Evolutionary conservation across 306 rosid species (phyloP).

Genomic region (Hippophae gyantsensis): DNA sequence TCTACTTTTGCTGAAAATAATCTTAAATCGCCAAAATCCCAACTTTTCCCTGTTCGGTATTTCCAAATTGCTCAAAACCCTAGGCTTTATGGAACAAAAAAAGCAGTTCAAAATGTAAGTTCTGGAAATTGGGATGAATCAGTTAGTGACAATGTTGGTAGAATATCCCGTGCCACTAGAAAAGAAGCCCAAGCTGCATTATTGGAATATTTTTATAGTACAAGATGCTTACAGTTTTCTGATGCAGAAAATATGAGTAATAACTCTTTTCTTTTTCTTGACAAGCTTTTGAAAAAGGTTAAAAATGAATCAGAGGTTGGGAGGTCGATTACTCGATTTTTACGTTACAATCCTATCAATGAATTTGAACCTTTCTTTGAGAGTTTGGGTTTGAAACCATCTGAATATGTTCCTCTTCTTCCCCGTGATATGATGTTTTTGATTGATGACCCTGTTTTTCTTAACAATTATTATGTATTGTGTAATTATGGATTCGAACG

Average conservation of each 20-base stretch:
- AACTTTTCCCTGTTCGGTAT: conserved; percentile 11
- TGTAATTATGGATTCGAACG: conserved; percentile 56
- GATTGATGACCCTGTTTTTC: conserved; percentile 41
- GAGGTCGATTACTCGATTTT: conserved; percentile 30
- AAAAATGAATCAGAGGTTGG: conserved; percentile 16
- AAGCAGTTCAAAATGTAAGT: conserved; percentile 3
- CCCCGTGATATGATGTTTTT: conserved; percentile 52
- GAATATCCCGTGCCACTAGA: conserved; percentile 8
- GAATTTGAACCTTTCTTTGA: conserved; percentile 87
- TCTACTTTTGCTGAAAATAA: conserved; percentile 18
- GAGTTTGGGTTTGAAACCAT: conserved; percentile 66
- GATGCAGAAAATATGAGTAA: conserved; percentile 79
- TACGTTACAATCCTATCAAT: conserved; percentile 69
- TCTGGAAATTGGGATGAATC: neutral
- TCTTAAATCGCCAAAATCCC: conserved; percentile 6
- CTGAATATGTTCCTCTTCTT: conserved; percentile 45
- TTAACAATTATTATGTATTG: conserved; percentile 45
- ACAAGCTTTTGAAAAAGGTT: conserved; percentile 33
- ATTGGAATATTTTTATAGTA: conserved; percentile 60
- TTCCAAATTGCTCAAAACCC: conserved; percentile 24
- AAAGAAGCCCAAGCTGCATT: conserved; percentile 64
- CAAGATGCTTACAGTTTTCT: conserved; percentile 47
- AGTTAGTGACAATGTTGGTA: conserved; percentile 4
- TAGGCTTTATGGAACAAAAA: conserved; percentile 32
- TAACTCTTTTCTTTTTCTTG: conserved; percentile 52